Evolutionary conservation across 2,329 filamentous ascomycete species (phyloP).

Genomic region (Pseudogymnoascus sp.): DNA sequence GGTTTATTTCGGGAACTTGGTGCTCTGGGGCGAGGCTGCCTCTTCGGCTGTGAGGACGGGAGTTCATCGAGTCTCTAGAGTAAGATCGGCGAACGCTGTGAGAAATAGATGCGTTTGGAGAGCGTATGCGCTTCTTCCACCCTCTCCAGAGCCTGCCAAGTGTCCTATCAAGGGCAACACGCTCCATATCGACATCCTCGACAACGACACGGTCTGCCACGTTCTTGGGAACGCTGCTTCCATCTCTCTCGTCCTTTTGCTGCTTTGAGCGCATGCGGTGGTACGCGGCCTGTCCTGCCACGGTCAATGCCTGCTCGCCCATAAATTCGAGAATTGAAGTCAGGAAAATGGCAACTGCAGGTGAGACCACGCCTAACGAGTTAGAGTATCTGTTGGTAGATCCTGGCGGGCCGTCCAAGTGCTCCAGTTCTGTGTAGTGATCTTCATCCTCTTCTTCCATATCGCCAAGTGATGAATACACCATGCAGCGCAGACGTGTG

Average conservation of each 20-base stretch:
- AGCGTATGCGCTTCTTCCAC: constrained; percentile 81
- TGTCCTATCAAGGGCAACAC: constrained; percentile 81
- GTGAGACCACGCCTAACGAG: constrained; percentile 62
- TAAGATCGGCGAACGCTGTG: constrained; percentile 37
- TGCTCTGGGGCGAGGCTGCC: constrained; percentile 34
- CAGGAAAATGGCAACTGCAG: constrained; percentile 89
- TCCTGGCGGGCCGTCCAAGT: constrained; percentile 51
- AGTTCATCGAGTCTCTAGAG: constrained; percentile 40
- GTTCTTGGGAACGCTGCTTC: constrained; percentile 37
- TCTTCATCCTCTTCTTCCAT: constrained; percentile 98
- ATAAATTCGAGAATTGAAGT: constrained; percentile 92
- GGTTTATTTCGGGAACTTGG: constrained; percentile 33
- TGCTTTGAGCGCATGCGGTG: constrained; percentile 54
- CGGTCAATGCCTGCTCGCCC: constrained; percentile 82
- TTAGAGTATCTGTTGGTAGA: constrained; percentile 50
- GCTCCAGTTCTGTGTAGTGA: constrained; percentile 73
- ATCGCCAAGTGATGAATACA: constrained; percentile 92
- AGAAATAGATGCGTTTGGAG: constrained; percentile 42
- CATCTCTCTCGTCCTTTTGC: constrained; percentile 52
- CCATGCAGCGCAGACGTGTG: constrained; percentile 90
- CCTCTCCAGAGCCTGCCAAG: constrained; percentile 86
- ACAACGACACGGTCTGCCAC: constrained; percentile 66
- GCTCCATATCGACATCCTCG: constrained; percentile 87
- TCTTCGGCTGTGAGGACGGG: constrained; percentile 27
- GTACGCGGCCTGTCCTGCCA: constrained; percentile 78